Percentiles rank a stretch among this genome's conserved stretches.
phyloP scores from a whole-genome alignment of 2,329 filamentous ascomycete species.

The Beauveria pseudobassiana region DNA sequence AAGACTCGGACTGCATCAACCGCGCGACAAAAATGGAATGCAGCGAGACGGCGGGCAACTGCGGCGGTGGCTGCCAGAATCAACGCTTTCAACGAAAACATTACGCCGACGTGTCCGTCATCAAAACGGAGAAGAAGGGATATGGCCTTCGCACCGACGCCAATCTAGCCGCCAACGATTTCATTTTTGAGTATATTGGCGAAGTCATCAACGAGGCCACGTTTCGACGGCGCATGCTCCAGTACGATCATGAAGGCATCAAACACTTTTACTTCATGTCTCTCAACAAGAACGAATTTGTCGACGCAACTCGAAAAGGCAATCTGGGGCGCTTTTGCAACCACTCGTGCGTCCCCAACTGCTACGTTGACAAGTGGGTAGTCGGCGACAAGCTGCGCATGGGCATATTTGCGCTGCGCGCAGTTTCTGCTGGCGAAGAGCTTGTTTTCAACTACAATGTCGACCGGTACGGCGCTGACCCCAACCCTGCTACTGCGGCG shows the following conservation, averaged over 20 bases:
- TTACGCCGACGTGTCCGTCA: conserved; percentile 86
- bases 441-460: conserved; percentile 99
- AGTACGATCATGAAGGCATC: conserved; percentile 94
- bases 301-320: conserved; percentile 94
- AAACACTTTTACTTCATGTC: conserved; percentile 99
- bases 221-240: conserved; percentile 82
- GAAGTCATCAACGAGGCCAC: conserved; percentile 93
- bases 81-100: conserved; percentile 87
- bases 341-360: conserved; percentile 97
- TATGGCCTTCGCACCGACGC: conserved; percentile 80
- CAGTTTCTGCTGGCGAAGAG: conserved; percentile 83
- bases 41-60: conserved; percentile 68
- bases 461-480: conserved; percentile 92
- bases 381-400: conserved; percentile 95
- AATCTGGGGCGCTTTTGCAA: conserved; percentile 98
- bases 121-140: conserved; percentile 97
- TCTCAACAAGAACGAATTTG: conserved; percentile 89
- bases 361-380: conserved; percentile 99
- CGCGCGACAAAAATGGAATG: conserved; percentile 98
- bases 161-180: conserved; percentile 73
- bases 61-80: conserved; percentile 82
- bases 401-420: conserved; percentile 91
- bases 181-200: conserved; percentile 97
- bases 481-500: conserved; percentile 96
- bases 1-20: conserved; percentile 98